A percentile compares a stretch with the other conserved stretches of the same genome.
Evolutionary conservation across 2,329 filamentous ascomycete species (phyloP).

Genomic region (Bipolaris zeicola): DNA sequence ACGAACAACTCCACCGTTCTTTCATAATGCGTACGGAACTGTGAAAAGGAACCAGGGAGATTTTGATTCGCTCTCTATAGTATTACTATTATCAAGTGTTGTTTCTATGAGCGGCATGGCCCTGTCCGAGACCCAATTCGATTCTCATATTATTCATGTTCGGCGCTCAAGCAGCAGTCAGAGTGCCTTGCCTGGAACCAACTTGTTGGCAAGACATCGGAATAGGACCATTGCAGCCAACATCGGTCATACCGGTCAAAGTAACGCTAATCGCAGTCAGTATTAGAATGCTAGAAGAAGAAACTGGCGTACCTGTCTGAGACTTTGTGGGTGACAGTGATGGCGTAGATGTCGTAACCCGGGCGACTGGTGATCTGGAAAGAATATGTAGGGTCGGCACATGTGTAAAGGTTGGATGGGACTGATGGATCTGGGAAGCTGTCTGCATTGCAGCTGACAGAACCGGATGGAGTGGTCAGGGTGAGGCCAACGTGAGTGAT

Average conservation of each 20-base stretch:
- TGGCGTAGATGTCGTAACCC: not conserved
- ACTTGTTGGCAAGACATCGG: not conserved
- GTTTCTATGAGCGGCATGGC: not conserved
- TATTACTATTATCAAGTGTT: not conserved
- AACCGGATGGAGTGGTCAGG: not conserved
- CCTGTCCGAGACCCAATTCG: not conserved
- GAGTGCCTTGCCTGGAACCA: not conserved
- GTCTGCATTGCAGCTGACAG: not conserved
- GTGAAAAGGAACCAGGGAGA: not conserved
- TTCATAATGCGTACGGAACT: not conserved
- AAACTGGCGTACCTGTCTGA: not conserved
- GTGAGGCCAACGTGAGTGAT: not conserved
- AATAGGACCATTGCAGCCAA: conserved; percentile 1
- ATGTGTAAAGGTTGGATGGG: not conserved
- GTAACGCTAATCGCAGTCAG: not conserved
- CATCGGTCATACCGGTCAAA: not conserved
- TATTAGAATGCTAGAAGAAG: not conserved
- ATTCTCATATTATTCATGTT: not conserved
- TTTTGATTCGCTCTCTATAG: not conserved
- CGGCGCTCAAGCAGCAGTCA: not conserved
- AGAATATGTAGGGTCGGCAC: not conserved
- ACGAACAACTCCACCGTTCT: not conserved
- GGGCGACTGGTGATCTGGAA: conserved; percentile 1
- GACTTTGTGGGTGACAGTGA: not conserved
- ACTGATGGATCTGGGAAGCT: not conserved